Percentiles rank a stretch among this genome's conserved stretches.
Conservation (phyloP, 805 yeast genomes). For the Candida broadrunensis region DNA sequence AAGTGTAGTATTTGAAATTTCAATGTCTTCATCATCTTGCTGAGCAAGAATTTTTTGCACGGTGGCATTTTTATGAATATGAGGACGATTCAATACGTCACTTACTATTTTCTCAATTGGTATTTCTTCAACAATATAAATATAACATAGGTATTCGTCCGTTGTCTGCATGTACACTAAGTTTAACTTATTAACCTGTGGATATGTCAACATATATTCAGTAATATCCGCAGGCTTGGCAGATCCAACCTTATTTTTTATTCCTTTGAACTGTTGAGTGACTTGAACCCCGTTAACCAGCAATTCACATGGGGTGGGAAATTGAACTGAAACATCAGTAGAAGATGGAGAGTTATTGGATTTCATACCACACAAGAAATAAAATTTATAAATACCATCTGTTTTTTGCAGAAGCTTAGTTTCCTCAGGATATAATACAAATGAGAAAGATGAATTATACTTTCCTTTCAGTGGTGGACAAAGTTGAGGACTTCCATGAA, state of each 20-base stretch:
- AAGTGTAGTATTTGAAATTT: constrained; percentile 62
- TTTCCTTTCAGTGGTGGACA: constrained; percentile 47
- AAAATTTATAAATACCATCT: constrained; percentile 29
- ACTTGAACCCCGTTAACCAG: constrained; percentile 60
- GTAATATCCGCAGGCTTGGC: constrained; percentile 82
- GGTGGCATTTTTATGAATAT: constrained; percentile 52
- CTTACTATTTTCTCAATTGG: constrained; percentile 20
- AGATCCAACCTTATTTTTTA: constrained; percentile 74
- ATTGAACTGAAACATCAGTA: constrained; percentile 45
- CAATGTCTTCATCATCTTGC: constrained; percentile 56
- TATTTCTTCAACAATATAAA: constrained; percentile 53
- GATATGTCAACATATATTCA: constrained; percentile 24
- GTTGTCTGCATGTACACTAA: constrained; percentile 59
- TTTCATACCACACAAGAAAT: constrained; percentile 52
- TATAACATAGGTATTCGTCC: constrained; percentile 46
- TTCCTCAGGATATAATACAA: constrained; percentile 46
- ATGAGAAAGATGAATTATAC: constrained; percentile 28
- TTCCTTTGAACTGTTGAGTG: constrained; percentile 48
- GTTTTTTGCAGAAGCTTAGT: constrained; percentile 22
- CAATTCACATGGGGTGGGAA: constrained; percentile 72
- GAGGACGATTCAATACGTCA: constrained; percentile 36
- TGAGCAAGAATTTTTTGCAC: constrained; percentile 42
- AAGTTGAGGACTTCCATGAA: constrained; percentile 48
- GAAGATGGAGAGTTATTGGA: constrained; percentile 12
- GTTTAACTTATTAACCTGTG: constrained; percentile 41